Evolutionary conservation across 495 filamentous ascomycete species (phyloP).

Genomic region (Talaromyces wortmannii): DNA sequence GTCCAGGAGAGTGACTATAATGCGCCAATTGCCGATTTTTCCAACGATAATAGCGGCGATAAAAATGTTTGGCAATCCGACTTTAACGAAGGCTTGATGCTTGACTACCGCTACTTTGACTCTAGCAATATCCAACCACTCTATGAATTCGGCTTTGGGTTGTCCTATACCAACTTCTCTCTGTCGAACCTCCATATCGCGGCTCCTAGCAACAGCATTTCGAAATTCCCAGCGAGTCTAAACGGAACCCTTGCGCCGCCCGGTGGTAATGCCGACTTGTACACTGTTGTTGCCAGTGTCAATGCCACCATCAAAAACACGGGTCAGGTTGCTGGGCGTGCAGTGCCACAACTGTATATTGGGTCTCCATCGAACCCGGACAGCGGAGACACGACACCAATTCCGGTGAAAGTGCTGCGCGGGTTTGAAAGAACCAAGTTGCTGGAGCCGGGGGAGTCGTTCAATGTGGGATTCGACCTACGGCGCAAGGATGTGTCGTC

Average conservation of each 20-base stretch:
- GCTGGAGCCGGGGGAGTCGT: conserved; percentile 28
- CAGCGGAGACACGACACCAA: background rate
- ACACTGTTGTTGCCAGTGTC: conserved; percentile 43
- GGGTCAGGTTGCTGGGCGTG: conserved; percentile 38
- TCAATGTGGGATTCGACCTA: conserved; percentile 43
- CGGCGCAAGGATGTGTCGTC: conserved; percentile 56
- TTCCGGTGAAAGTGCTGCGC: conserved; percentile 28
- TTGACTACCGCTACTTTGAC: conserved; percentile 75
- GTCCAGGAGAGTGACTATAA: conserved; percentile 42
- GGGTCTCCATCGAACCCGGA: conserved; percentile 30
- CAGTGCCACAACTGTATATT: conserved; percentile 61
- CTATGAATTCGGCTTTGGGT: conserved; percentile 2
- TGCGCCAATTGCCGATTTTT: conserved; percentile 62
- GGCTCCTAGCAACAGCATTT: background rate
- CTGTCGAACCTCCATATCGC: background rate
- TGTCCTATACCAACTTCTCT: conserved; percentile 6
- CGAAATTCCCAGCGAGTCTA: background rate
- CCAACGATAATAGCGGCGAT: conserved; percentile 55
- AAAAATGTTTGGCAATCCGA: conserved; percentile 22
- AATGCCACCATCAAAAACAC: conserved; percentile 48
- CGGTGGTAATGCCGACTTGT: conserved; percentile 50
- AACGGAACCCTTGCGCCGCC: background rate
- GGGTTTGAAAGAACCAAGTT: conserved; percentile 50
- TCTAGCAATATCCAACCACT: background rate
- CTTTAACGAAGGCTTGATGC: conserved; percentile 66